Evolutionary conservation across 2,329 filamentous ascomycete species (phyloP).

Genomic region (Microsporum audouinii): DNA sequence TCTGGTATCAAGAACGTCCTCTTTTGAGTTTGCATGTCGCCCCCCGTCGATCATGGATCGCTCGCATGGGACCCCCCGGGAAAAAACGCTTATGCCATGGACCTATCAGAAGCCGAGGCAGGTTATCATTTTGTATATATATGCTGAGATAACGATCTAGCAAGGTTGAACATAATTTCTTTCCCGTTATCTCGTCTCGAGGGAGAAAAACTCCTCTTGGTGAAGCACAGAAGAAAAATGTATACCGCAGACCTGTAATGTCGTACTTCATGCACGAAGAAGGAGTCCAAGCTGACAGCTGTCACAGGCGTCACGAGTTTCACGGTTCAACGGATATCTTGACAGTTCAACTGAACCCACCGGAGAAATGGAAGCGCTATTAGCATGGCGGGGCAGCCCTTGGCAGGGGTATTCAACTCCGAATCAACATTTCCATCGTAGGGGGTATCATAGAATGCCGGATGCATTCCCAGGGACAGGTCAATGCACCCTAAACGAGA

Average conservation of each 20-base stretch:
- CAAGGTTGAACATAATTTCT: too few relatives aligned
- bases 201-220: neutral
- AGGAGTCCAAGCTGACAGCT: too few relatives aligned
- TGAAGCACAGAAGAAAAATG: neutral
- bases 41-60: constrained; percentile 1
- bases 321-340: neutral
- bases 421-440: too few relatives aligned
- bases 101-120: neutral
- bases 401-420: neutral
- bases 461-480: too few relatives aligned
- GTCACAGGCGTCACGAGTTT: neutral
- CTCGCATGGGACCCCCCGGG: neutral
- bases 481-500: neutral
- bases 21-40: neutral
- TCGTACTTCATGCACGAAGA: too few relatives aligned
- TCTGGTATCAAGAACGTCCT: neutral
- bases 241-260: neutral
- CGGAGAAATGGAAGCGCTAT: neutral
- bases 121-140: neutral
- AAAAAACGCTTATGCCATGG: neutral
- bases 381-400: neutral
- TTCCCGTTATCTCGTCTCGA: neutral
- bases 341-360: neutral
- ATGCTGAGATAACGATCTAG: neutral
- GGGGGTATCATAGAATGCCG: too few relatives aligned